Evolutionary conservation across 2,329 filamentous ascomycete genomes (phyloP).

Genomic region (Balansia obtecta): DNA sequence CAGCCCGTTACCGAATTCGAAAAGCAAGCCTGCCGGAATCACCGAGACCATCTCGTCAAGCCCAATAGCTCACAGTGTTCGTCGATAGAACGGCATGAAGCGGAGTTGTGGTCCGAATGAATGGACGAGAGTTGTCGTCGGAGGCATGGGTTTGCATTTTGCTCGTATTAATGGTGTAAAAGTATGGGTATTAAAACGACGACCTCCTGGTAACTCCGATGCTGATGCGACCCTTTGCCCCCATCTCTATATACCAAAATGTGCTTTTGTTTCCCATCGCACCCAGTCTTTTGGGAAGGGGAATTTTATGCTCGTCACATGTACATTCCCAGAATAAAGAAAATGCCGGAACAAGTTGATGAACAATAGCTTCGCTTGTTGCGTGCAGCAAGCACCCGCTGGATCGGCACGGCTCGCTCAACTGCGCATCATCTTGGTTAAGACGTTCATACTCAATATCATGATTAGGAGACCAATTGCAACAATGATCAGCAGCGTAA

Average conservation of each 20-base stretch:
- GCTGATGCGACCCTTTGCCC: constrained; percentile 16
- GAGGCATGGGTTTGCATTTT: background rate
- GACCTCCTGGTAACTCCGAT: constrained; percentile 20
- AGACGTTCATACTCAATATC: constrained; percentile 82
- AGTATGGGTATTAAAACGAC: constrained; percentile 32
- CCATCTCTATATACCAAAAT: constrained; percentile 5
- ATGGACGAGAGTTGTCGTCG: background rate
- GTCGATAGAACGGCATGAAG: too few species aligned
- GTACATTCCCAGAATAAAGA: background rate
- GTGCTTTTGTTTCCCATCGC: background rate
- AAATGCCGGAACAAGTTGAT: background rate
- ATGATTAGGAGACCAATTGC: constrained; percentile 92
- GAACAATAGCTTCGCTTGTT: background rate
- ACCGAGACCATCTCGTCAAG: too few species aligned
- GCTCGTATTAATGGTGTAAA: background rate
- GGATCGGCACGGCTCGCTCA: background rate
- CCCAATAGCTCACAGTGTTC: too few species aligned
- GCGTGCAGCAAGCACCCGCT: background rate
- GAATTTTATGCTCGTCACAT: constrained; percentile 10
- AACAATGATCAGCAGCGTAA: constrained; percentile 84
- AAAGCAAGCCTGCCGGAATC: too few species aligned
- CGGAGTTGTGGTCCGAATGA: background rate
- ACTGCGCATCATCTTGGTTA: constrained; percentile 44
- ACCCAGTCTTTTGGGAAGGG: constrained; percentile 11
- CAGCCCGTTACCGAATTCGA: too few species aligned